phyloP scores from a whole-genome alignment of 2,329 filamentous ascomycete species.

The Rhinocladiella mackenziei region DNA sequence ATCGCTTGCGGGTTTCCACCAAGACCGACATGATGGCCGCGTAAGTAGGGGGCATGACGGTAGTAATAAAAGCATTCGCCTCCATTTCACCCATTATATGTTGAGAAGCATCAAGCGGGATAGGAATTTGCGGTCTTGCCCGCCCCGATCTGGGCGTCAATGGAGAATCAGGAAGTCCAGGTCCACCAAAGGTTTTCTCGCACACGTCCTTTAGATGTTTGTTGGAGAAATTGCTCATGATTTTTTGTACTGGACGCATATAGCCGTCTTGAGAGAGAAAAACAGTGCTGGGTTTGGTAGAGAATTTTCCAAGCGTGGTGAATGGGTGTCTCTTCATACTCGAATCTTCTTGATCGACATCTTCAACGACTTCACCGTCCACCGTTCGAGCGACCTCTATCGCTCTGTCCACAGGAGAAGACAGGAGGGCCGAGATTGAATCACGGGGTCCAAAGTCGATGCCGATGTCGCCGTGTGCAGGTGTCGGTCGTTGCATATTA shows the following conservation, averaged over 20 bases:
- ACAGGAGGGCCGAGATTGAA: constrained; percentile 19
- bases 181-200: constrained; percentile 70
- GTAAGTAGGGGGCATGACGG: constrained; percentile 59
- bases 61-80: constrained; percentile 56
- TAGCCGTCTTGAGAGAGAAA: constrained; percentile 68
- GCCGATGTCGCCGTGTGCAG: constrained; percentile 17
- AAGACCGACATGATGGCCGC: constrained; percentile 54
- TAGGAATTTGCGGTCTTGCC: constrained; percentile 53
- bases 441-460: constrained; percentile 11
- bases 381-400: constrained; percentile 40
- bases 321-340: constrained; percentile 58
- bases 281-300: constrained; percentile 68
- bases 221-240: constrained; percentile 65
- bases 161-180: constrained; percentile 66
- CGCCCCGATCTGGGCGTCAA: constrained; percentile 58
- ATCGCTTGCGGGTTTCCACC: constrained; percentile 57
- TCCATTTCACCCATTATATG: constrained; percentile 58
- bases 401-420: constrained; percentile 31
- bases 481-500: constrained; percentile 2
- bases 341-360: constrained; percentile 38
- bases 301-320: constrained; percentile 69
- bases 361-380: constrained; percentile 43
- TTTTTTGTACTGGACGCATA: constrained; percentile 62
- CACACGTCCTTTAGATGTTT: constrained; percentile 72
- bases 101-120: constrained; percentile 55